Evolutionary conservation across 371 early-diverging fungal genomes (phyloP), one percentile per base, ranked within the genome.

Genomic region (Mortierella sp.): DNA sequence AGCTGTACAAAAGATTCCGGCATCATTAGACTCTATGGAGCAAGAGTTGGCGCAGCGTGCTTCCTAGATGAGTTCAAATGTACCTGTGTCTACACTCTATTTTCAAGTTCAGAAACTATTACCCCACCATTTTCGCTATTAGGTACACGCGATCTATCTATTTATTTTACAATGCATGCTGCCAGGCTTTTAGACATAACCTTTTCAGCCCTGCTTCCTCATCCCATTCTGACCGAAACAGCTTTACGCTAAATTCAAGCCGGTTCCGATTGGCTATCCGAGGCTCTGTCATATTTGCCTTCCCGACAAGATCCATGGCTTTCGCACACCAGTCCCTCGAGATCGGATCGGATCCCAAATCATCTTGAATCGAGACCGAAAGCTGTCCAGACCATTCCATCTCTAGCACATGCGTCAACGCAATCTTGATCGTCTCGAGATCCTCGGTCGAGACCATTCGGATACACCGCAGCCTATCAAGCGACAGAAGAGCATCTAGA

Each of bases 121-220:
- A n/a, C n/a, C n/a, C n/a, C n/a, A n/a, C n/a, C n/a, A n/a, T n/a
- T n/a, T n/a, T n/a, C n/a, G n/a, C n/a, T n/a, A n/a, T n/a, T n/a
- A n/a, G n/a, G n/a, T n/a, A n/a, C n/a, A n/a, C n/a, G n/a, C n/a
- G n/a, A n/a, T n/a, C n/a, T n/a, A n/a, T n/a, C n/a, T n/a, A 44
- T 57, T 46, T 21, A 21, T 28, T 23, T 19, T 42, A 60, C 46
- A 46, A 28, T 2, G 61, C 55, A 27, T 57, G 31, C 37, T 69
- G 57, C 70, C 70, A 69, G 1, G 62, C 70, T 8, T 69, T 55
- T 2, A 69, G 54, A 51, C 70, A 69, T 4, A 69, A 32, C 23
- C 50, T 31, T 37, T 56, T 61, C 14, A 69, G 24, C 4, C 70
- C 70, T 11, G 62, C 57, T 51, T 62, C 70, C 6, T 69, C 70